Evolutionary conservation across 75 land plant genomes (phyloP).

Genomic region (Pinus albicaulis): DNA sequence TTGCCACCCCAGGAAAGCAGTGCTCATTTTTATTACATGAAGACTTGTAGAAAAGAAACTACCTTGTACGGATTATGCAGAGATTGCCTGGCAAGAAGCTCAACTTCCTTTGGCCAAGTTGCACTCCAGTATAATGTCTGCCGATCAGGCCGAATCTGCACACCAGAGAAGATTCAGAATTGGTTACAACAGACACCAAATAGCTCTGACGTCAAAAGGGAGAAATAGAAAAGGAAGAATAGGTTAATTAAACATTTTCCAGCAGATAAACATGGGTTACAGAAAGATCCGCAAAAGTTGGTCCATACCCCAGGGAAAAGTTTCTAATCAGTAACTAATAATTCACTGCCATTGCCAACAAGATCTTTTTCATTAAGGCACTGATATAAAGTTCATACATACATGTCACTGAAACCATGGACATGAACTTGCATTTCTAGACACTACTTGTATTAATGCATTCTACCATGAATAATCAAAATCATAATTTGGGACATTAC

Average conservation of each 20-base stretch:
- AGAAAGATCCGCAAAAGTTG: neutral
- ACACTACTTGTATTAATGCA: no score
- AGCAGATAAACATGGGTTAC: neutral
- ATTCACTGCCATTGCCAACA: no score
- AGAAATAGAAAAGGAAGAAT: neutral
- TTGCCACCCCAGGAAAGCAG: neutral
- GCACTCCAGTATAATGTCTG: constrained; percentile 99
- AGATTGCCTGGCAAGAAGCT: constrained; percentile 78
- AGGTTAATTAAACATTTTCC: no score
- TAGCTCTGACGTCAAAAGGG: neutral
- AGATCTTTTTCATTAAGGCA: neutral
- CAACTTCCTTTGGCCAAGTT: constrained; percentile 99
- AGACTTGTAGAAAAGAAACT: neutral
- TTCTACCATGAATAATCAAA: no score
- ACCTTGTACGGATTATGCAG: constrained; percentile 94
- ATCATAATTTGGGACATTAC: neutral
- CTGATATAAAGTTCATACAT: neutral
- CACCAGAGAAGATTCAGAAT: neutral
- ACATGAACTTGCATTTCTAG: no score
- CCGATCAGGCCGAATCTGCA: constrained; percentile 97
- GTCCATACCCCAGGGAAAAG: no score
- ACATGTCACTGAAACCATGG: no score
- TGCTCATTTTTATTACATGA: neutral
- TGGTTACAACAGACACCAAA: neutral
- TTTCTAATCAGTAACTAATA: no score